Base-by-base conservation (phyloP, 805 yeast genomes). In the Pichia insulana region DNA sequence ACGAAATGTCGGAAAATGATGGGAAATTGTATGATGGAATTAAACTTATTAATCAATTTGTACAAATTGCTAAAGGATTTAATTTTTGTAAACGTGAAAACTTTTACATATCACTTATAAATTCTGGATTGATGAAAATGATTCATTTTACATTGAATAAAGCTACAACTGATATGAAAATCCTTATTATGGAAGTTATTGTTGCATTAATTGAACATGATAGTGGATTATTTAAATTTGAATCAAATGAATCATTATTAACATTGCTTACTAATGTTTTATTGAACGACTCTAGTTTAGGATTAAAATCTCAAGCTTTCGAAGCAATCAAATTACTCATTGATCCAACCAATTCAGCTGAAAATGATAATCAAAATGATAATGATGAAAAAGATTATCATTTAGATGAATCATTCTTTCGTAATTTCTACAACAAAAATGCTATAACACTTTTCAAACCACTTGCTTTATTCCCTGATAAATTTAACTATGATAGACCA, bases 131-230 rank as follows among this genome's bases (percentile, higher is more conserved):
- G 18, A 76, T 86, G 50, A 70, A 71, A 44, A 74, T 85, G 62
- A 67, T 90, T 19, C 71, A 73, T 32, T 87, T 77, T 67, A 90
- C 96, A 50, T 57, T 63, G 1, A 2, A 7, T 15, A 30, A 37
- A 11, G 27, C 16, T 7, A 32, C 25, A 6, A 58, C 66, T 32
- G 66, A 68, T 4, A 70, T 77, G 9, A 67, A 90, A 43, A 76
- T 80, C 2, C 56, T 83, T 18, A 94, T 95, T 0, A 80, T 92
- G 0, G 97, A 90, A 55, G 63, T 86, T 8, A 73, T 89, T 13
- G 83, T 84, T 8, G 68, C 87, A 1, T 79, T 88, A 4, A 80
- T 89, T 20, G 96, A 89, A 45, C 90, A 84, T 51, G 96, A 88
- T 54, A 80, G 84, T 9, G 60, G 78, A 13, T 59, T 84, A 33